phyloP scores from a whole-genome alignment of 257 asterid genomes.

The Ilex aquifolium region DNA sequence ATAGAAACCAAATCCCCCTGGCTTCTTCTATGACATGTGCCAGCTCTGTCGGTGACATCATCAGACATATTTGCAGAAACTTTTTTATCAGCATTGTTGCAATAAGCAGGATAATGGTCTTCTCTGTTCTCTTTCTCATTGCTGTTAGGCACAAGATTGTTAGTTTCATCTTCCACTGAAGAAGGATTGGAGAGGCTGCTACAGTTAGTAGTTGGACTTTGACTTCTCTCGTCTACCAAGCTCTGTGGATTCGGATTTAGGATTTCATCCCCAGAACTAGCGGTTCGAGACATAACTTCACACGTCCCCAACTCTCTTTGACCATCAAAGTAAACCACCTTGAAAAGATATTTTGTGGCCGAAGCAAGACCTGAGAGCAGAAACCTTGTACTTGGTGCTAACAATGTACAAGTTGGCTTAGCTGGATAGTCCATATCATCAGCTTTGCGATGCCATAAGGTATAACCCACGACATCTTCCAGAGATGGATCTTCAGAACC shows the following conservation, averaged over 20 bases:
- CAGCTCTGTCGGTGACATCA: conserved; percentile 8
- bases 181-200: conserved; percentile 92
- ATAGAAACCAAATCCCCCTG: conserved; percentile 23
- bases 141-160: conserved; percentile 41
- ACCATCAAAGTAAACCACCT: conserved; percentile 40
- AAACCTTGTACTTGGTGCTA: conserved; percentile 41
- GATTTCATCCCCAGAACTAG: conserved; percentile 23
- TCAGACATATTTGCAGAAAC: conserved; percentile 22
- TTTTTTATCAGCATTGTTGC: conserved; percentile 27
- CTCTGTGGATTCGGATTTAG: conserved; percentile 28
- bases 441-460: conserved; percentile 70
- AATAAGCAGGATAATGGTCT: conserved; percentile 31
- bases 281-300: conserved; percentile 46
- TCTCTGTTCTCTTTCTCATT: conserved; percentile 37
- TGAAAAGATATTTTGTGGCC: conserved; percentile 51
- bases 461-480: conserved; percentile 22
- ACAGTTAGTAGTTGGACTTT: conserved; percentile 59
- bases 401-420: conserved; percentile 59
- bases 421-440: conserved; percentile 47
- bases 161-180: conserved; percentile 79
- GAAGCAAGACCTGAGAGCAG: conserved; percentile 50
- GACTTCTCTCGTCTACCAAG: conserved; percentile 46
- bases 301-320: conserved; percentile 36
- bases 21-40: conserved; percentile 9
- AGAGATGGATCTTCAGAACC: conserved; percentile 22